These are phyloP conservation scores for Lepidium africanum DNA, from an alignment of 345 rosid species.

Conservation along the genomic window DNA sequence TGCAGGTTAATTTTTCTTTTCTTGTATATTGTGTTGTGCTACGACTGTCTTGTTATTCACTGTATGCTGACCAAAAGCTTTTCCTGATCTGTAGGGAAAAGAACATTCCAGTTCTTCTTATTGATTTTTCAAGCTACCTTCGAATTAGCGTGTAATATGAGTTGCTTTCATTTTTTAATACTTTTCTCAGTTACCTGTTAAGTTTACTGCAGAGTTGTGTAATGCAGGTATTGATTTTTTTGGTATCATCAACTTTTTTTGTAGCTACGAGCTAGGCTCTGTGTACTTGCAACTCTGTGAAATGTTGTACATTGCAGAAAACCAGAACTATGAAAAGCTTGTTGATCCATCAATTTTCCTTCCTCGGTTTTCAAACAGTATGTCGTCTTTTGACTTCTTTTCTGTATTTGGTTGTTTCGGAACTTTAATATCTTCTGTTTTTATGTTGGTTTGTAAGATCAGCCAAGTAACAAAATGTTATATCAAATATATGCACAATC, in stretches of 20 bases:
- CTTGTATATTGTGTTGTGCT: neutral
- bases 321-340: conserved; percentile 46
- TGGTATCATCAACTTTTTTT: conserved; percentile 18
- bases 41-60: neutral
- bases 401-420: neutral
- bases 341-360: conserved; percentile 84
- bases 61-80: conserved; percentile 10
- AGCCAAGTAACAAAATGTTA: neutral
- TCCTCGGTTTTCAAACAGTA: conserved; percentile 56
- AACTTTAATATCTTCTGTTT: neutral
- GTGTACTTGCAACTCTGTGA: conserved; percentile 85
- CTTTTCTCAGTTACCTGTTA: neutral
- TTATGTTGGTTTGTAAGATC: neutral
- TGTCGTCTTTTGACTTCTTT: neutral
- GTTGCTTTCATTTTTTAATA: neutral
- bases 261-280: conserved; percentile 86
- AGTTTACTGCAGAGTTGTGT: neutral
- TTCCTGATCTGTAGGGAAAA: conserved; percentile 48
- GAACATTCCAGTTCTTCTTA: conserved; percentile 59
- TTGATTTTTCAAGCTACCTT: conserved; percentile 77
- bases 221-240: neutral
- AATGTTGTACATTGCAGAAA: conserved; percentile 47
- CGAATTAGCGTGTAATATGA: conserved; percentile 64
- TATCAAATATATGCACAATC: neutral
- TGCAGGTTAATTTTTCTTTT: conserved; percentile 46